Evolutionary conservation across 23 red algal genomes (phyloP), one percentile per base, ranked within the genome.

Genomic region (Cyanidiococcus yangmingshanensis): DNA sequence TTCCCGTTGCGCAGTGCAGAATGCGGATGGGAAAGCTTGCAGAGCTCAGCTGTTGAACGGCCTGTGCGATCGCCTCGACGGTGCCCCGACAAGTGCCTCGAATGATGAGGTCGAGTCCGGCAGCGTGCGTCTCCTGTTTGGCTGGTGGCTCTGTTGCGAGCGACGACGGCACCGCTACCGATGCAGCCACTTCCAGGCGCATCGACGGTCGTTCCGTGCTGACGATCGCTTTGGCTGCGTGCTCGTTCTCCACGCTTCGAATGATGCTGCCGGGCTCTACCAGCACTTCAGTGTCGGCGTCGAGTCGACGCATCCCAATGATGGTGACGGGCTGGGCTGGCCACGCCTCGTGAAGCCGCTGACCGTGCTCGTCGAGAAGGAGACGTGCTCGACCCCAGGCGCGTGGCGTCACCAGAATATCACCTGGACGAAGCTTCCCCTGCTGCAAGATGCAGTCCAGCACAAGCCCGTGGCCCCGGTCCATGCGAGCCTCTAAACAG

Each of bases 401-500:
- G 24, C 58, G 57, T 24, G 74, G 80, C 38, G 81, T 79, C 1
- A 86, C 87, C 36, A 89, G 59, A 68, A 76, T 41, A 76, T 96
- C 85, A 0, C 89, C 85, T 31, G 76, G 59, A 32, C 58, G 83
- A 39, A 96, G 45, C 26, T 80, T 85, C 0, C 92, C 92, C 80
- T 74, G 59, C 18, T 79, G 68, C 12, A 90, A 82, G 54, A 95
- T 80, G 54, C 86, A 59, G 37, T 84, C 85, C 38, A 85, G 84
- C 24, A 90, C 82, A 39, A 68, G 79, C 1, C 92, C 92, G 32
- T 85, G 16, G 25, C 74, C 45, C 34, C 79, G 78, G 38, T 90
- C 87, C 17, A 96, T 57, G 26, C 83, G 71, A 24, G 87, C 84
- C 74, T 96, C 92, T 18, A 96, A 40, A 57, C 88, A 91, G 35